These are phyloP conservation scores for Flaveria ramosissima DNA, from an alignment of 129 eudicot genomes.

Conservation along the genomic window DNA sequence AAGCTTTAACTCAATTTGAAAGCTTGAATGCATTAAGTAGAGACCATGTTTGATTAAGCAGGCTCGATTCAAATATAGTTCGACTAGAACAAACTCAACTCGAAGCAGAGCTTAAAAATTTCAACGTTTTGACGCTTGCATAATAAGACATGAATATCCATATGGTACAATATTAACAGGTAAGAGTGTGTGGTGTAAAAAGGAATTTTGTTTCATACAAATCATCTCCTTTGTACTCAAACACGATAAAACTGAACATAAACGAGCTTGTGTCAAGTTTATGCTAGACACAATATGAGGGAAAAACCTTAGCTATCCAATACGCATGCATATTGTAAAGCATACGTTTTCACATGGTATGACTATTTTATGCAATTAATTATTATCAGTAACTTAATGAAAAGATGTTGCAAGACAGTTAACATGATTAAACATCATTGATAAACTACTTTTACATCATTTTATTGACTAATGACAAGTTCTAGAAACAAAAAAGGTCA, in stretches of 20 bases:
- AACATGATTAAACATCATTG: neutral
- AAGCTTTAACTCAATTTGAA: neutral
- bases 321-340: neutral
- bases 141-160: neutral
- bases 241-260: neutral
- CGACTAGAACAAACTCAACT: neutral
- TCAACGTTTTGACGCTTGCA: neutral
- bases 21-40: neutral
- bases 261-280: neutral
- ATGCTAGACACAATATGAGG: neutral
- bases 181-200: neutral
- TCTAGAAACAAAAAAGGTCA: conserved; percentile 3
- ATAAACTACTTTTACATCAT: neutral
- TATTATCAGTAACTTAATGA: neutral
- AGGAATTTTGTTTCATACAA: neutral
- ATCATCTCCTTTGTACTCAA: neutral
- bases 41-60: neutral
- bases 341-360: neutral
- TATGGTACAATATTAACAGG: neutral
- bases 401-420: neutral
- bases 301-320: neutral
- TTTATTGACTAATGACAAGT: neutral
- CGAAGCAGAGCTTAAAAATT: neutral
- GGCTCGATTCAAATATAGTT: neutral
- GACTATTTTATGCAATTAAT: neutral